Evolutionary conservation across 345 rosid species (phyloP).

Genomic region (Arabis alpina): DNA sequence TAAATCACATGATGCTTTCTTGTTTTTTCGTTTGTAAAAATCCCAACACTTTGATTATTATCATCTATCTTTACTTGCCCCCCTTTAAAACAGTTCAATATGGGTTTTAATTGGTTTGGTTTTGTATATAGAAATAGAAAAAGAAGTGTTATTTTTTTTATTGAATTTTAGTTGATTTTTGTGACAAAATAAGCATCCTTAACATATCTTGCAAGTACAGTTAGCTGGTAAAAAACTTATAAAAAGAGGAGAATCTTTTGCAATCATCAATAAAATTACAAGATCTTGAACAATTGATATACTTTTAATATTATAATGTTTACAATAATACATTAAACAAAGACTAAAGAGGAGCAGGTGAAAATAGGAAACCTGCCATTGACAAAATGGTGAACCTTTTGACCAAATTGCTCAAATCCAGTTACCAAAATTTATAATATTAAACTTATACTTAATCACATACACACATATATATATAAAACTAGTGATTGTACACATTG

Average conservation of each 20-base stretch:
- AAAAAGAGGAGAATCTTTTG: neutral
- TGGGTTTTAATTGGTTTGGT: neutral
- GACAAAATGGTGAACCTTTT: slow-evolving; percentile 15
- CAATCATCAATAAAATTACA: neutral
- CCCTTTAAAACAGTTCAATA: neutral
- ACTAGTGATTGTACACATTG: slow-evolving; percentile 2
- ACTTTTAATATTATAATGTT: neutral
- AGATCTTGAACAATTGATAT: slow-evolving; percentile 14
- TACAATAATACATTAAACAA: neutral
- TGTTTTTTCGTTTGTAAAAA: slow-evolving; percentile 26
- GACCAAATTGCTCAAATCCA: slow-evolving; percentile 26
- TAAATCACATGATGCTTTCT: slow-evolving; percentile 40
- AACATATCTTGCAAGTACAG: neutral
- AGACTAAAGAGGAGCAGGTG: slow-evolving; percentile 20
- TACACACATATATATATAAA: neutral
- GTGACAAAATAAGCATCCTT: neutral
- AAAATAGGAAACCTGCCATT: slow-evolving; percentile 26
- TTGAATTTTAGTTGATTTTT: neutral
- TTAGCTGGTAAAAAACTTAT: neutral
- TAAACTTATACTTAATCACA: neutral
- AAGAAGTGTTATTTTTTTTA: neutral
- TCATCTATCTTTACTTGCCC: neutral
- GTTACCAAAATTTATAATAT: neutral
- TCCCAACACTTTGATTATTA: slow-evolving; percentile 30
- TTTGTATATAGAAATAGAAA: slow-evolving; percentile 6